phyloP scores from a whole-genome alignment of 805 yeast species.

The Barnettozyma vustinii region DNA sequence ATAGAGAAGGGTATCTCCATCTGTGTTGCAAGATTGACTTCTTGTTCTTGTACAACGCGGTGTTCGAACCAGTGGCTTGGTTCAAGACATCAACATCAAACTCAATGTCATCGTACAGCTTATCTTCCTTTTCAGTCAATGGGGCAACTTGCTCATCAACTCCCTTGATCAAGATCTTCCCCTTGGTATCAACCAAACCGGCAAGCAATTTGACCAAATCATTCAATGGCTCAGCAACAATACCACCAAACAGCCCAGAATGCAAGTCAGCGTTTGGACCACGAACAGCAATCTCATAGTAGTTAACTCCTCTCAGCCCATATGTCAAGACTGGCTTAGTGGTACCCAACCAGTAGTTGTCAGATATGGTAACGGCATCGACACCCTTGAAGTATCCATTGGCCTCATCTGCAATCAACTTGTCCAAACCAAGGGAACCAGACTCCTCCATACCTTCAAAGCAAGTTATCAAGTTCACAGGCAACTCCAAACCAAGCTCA shows the following conservation, averaged over 20 bases:
- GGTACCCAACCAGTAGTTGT: constrained; percentile 98
- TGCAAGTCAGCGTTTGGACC: constrained; percentile 98
- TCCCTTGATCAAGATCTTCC: constrained; percentile 85
- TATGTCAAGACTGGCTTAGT: constrained; percentile 94
- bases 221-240: constrained; percentile 95
- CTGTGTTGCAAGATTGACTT: constrained; percentile 91
- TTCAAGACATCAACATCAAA: constrained; percentile 80
- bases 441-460: constrained; percentile 99
- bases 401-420: constrained; percentile 75
- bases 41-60: constrained; percentile 71
- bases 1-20: constrained; percentile 97
- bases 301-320: constrained; percentile 95
- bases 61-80: constrained; percentile 82
- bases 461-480: constrained; percentile 87
- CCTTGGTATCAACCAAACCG: constrained; percentile 71
- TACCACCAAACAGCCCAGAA: constrained; percentile 96
- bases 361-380: constrained; percentile 93
- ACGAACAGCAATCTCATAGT: constrained; percentile 72
- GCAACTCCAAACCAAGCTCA: constrained; percentile 77
- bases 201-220: constrained; percentile 79
- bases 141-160: constrained; percentile 93
- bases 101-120: constrained; percentile 79
- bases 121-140: constrained; percentile 72
- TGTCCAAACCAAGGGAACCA: constrained; percentile 90
- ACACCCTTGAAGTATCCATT: constrained; percentile 75